Evolutionary conservation across 2,329 filamentous ascomycete species (phyloP).

Genomic region (Didymella exigua): DNA sequence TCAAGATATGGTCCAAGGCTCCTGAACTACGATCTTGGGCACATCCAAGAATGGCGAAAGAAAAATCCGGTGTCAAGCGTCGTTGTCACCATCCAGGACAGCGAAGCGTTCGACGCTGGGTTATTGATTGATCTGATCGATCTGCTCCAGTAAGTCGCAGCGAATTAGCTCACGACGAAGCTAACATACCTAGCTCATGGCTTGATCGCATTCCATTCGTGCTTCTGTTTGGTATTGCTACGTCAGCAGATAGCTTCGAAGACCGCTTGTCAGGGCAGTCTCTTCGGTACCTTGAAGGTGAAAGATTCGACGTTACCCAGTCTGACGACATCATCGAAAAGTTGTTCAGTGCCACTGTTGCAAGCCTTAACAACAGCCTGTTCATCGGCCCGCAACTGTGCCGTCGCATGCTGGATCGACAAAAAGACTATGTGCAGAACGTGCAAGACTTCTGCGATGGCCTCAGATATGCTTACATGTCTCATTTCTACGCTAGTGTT

Average conservation of each 20-base stretch:
- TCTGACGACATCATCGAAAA: constrained; percentile 73
- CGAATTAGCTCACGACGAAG: not conserved
- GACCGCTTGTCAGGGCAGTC: constrained; percentile 73
- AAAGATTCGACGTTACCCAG: constrained; percentile 78
- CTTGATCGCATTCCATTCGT: constrained; percentile 77
- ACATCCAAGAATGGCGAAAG: constrained; percentile 66
- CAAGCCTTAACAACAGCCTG: constrained; percentile 61
- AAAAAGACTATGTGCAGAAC: constrained; percentile 77
- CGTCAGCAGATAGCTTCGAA: constrained; percentile 79
- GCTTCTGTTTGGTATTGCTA: constrained; percentile 78
- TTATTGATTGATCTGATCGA: constrained; percentile 74
- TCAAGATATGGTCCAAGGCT: constrained; percentile 65
- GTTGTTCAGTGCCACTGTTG: constrained; percentile 70
- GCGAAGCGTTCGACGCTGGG: constrained; percentile 76
- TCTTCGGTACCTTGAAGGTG: constrained; percentile 69
- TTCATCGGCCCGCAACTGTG: constrained; percentile 69
- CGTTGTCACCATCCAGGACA: constrained; percentile 77
- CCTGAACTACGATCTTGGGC: constrained; percentile 79
- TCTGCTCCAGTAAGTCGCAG: constrained; percentile 65
- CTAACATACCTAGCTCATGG: constrained; percentile 62
- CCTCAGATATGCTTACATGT: constrained; percentile 82
- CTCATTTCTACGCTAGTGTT: constrained; percentile 80
- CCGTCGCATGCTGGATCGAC: constrained; percentile 69
- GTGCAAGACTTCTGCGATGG: constrained; percentile 74
- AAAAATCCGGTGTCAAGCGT: constrained; percentile 63